These are phyloP conservation scores for Trichocomaceae sp. DNA, from an alignment of 2,329 filamentous ascomycete species.

Conservation along the genomic window DNA sequence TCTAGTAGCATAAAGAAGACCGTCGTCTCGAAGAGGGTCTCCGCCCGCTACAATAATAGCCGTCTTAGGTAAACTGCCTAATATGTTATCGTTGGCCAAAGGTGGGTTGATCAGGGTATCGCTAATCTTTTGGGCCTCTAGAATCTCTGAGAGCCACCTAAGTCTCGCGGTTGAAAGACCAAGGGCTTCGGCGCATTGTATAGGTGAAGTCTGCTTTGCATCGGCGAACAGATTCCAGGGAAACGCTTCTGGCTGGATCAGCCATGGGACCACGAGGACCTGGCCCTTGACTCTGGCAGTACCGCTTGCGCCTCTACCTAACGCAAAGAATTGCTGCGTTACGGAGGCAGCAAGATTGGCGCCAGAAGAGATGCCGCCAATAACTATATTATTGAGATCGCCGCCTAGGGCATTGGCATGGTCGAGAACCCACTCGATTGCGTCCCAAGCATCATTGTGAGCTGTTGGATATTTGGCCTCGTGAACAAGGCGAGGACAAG, in stretches of 20 bases:
- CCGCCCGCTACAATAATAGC: background rate
- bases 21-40: conserved; percentile 1
- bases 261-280: conserved; percentile 1
- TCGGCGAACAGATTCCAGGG: background rate
- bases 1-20: conserved; percentile 2
- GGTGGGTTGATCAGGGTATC: background rate
- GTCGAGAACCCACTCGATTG: background rate
- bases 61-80: background rate
- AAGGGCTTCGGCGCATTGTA: background rate
- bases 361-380: conserved; percentile 2
- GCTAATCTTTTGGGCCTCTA: background rate
- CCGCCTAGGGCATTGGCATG: background rate
- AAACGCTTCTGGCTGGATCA: conserved; percentile 2
- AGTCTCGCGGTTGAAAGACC: background rate
- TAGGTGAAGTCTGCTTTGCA: background rate
- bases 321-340: background rate
- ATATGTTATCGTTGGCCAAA: background rate
- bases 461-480: background rate
- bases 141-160: background rate
- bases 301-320: no score
- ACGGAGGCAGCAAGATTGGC: conserved; percentile 3
- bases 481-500: background rate
- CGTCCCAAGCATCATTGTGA: conserved; percentile 1
- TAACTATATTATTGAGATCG: background rate
- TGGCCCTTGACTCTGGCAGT: background rate